Conservation (phyloP, 495 filamentous ascomycete species). For the Cercophora newfieldiana region DNA sequence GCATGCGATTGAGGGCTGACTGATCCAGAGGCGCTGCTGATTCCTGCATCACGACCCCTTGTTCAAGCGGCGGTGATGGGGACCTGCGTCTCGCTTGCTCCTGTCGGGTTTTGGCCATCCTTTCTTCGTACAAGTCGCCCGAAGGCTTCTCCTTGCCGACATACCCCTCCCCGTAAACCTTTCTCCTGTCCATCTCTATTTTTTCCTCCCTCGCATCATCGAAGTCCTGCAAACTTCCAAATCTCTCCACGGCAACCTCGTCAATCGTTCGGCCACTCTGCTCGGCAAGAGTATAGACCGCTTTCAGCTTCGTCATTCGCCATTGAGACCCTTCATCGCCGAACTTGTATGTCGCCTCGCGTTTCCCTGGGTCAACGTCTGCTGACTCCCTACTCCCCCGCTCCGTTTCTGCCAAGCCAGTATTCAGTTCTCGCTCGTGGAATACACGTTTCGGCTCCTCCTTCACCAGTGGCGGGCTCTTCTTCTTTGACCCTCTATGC, state of each 20-base stretch:
- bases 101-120: constrained; percentile 38
- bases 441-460: constrained; percentile 74
- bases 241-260: constrained; percentile 77
- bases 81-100: constrained; percentile 7
- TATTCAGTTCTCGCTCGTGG: constrained; percentile 79
- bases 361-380: constrained; percentile 46
- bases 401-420: constrained; percentile 54
- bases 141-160: constrained; percentile 85
- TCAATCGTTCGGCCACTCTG: constrained; percentile 70
- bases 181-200: constrained; percentile 82
- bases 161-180: constrained; percentile 82
- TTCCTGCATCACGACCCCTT: constrained; percentile 48
- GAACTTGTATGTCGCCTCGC: constrained; percentile 79
- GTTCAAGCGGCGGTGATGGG: constrained; percentile 33
- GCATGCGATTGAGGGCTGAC: constrained; percentile 82
- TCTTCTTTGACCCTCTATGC: constrained; percentile 59
- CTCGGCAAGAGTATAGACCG: constrained; percentile 77
- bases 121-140: constrained; percentile 81
- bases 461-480: constrained; percentile 52
- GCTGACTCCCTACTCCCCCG: neutral
- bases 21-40: constrained; percentile 57
- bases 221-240: constrained; percentile 77
- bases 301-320: constrained; percentile 93
- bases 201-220: constrained; percentile 95
- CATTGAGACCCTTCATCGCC: constrained; percentile 88